These are phyloP conservation scores for Tolypocladium guangdongense DNA, from an alignment of 2,329 filamentous ascomycete genomes.

Conservation along the genomic window DNA sequence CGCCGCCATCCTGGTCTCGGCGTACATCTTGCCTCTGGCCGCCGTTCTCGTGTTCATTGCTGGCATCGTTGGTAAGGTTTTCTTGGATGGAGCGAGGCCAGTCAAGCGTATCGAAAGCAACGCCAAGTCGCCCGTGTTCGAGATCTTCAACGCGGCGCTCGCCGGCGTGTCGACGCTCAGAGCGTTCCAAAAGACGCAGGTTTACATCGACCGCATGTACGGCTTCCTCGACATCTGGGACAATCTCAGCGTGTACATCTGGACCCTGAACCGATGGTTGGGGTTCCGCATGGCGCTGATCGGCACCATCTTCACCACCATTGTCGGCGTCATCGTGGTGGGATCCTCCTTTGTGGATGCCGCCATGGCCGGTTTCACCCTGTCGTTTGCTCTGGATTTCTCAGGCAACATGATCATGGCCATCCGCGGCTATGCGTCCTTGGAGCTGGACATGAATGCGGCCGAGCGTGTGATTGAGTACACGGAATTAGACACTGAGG, in stretches of 20 bases:
- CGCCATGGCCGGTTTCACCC: slow-evolving; percentile 62
- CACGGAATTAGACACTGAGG: slow-evolving; percentile 55
- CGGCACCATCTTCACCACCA: slow-evolving; percentile 56
- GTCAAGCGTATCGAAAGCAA: slow-evolving; percentile 69
- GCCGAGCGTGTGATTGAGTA: slow-evolving; percentile 70
- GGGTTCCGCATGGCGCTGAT: slow-evolving; percentile 60
- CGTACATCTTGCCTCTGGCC: slow-evolving; percentile 53
- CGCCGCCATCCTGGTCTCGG: slow-evolving; percentile 58
- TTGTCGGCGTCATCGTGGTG: slow-evolving; percentile 55
- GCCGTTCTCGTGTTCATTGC: slow-evolving; percentile 45
- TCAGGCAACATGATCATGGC: slow-evolving; percentile 52
- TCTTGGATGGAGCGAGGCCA: slow-evolving; percentile 61
- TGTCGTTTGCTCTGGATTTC: slow-evolving; percentile 65
- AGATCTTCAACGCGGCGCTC: slow-evolving; percentile 65
- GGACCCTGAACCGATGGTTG: slow-evolving; percentile 70
- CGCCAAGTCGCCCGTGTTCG: slow-evolving; percentile 68
- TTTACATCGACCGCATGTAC: slow-evolving; percentile 62
- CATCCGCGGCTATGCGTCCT: slow-evolving; percentile 55
- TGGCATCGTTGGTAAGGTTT: slow-evolving; percentile 46
- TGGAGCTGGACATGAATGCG: slow-evolving; percentile 72
- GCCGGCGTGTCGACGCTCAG: slow-evolving; percentile 66
- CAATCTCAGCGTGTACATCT: slow-evolving; percentile 54
- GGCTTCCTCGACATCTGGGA: slow-evolving; percentile 56
- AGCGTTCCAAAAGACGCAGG: slow-evolving; percentile 57
- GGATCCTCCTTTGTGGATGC: slow-evolving; percentile 51